Base-by-base conservation (phyloP, 2,329 filamentous ascomycete species). In the Hypoxylon sp. region DNA sequence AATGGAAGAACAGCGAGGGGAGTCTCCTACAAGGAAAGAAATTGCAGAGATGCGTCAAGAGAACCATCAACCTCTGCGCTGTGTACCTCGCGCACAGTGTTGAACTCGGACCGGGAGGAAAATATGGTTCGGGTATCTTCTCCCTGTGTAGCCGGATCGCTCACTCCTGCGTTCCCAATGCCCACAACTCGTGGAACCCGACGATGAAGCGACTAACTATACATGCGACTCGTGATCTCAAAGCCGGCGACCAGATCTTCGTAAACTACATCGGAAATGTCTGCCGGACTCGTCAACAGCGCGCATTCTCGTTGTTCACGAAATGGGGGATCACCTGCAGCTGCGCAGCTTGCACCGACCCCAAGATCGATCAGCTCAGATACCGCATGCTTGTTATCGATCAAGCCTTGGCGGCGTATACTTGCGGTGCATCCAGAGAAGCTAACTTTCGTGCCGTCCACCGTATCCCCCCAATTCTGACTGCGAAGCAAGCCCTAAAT, bases 141-240 rank as follows among this genome's bases (percentile, higher is more conserved):
- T 58, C 70, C 32, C 45, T 68, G 40, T 68, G 64, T 38, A 62
- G 70, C 12, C 70, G 70, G 9, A 61, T 74, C 18, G 64, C 68
- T 26, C 73, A 74, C 58, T 70, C 69, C 2, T 74, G 73, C 45
- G 49, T 66, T 1, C 70, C 70, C 12, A 74, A 72, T 46, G 68
- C 66, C 12, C 65, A 70, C 24, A 68, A 68, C 46, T 60, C 61
- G 12, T 74, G 65, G 44, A 72, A 72, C 53, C 66, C 68, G 14
- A 61, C 58, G 3, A 49, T 71, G 1, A 20, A 64, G 28, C 63
- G 64, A 26, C 46, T 73, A 26, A 73, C 70, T 3, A 40, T 73
- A 8, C 72, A 73, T 51, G 65, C 72, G 1, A 57, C 67, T 6
- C 68, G 64, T 7, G 69, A 72, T 36, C 70, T 74, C 52, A 55